Conservation (phyloP, 2,329 filamentous ascomycete species). For the Pleomassaria siparia region DNA sequence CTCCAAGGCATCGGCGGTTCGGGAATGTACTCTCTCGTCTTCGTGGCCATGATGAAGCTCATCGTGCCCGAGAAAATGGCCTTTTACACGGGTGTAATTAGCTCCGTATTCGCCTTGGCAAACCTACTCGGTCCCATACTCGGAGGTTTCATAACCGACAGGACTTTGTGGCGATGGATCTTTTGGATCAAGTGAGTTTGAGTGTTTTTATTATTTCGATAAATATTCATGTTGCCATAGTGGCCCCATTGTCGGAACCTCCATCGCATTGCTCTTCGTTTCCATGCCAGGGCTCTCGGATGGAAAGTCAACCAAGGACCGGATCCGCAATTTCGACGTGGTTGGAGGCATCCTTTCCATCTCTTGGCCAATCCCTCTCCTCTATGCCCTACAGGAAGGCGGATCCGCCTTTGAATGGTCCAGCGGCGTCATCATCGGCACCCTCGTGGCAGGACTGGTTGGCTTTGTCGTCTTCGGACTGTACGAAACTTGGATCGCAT, state of each 20-base stretch:
- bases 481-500: slow-evolving; percentile 33
- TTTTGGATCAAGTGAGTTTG: slow-evolving; percentile 52
- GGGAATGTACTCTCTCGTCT: slow-evolving; percentile 50
- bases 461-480: slow-evolving; percentile 26
- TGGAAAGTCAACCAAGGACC: slow-evolving; percentile 28
- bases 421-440: slow-evolving; percentile 32
- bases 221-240: slow-evolving; percentile 12
- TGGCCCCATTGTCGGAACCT: slow-evolving; percentile 26
- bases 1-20: slow-evolving; percentile 52
- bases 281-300: slow-evolving; percentile 29
- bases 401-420: slow-evolving; percentile 19
- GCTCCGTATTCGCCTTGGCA: slow-evolving; percentile 44
- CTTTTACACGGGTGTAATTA: slow-evolving; percentile 39
- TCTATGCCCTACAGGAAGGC: slow-evolving; percentile 37
- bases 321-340: slow-evolving; percentile 29
- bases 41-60: slow-evolving; percentile 34
- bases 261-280: slow-evolving; percentile 25
- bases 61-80: slow-evolving; percentile 31
- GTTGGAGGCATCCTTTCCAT: slow-evolving; percentile 33
- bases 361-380: slow-evolving; percentile 33
- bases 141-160: slow-evolving; percentile 47
- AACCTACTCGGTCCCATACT: slow-evolving; percentile 49
- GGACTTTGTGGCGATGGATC: slow-evolving; percentile 49
- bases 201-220: too few species aligned
- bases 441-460: slow-evolving; percentile 26